Base-by-base conservation (phyloP, 1,139 yeast genomes). In the Suhomyces panamericanus region DNA sequence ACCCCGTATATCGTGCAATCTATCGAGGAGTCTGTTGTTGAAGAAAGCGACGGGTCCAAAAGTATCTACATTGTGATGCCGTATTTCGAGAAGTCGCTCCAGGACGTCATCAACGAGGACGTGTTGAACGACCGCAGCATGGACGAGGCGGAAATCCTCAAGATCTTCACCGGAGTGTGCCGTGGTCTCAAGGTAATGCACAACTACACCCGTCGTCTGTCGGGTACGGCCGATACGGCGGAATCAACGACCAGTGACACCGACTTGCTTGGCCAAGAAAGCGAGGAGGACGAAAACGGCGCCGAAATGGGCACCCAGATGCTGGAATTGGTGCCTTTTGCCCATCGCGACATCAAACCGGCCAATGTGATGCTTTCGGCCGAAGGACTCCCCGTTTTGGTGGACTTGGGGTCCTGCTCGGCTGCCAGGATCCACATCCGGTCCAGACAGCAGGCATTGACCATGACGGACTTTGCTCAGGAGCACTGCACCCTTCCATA, bases 401-500 rank as follows among this genome's bases (percentile, higher is more conserved):
- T 88, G 56, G 97, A 91, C 57, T 69, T 91, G 46, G 96, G 97
- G 3, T 85, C 95, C 11, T 84, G 93, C 58, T 67, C 83, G 2
- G 76, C 73, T 45, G 95, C 96, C 0, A 69, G 86, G 3, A 58
- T 80, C 5, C 58, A 66, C 1, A 71, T 87, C 1, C 69, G 70
- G 24, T 73, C 81, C 1, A 74, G 95, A 43, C 85, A 83, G 38
- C 85, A 85, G 53, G 95, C 96, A 0, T 68, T 88, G 28, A 78
- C 85, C 13, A 66, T 89, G 33, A 93, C 88, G 47, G 96, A 90
- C 57, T 72, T 80, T 59, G 90, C 95, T 5, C 88, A 83, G 49
- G 95, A 87, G 58, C 90, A 87, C 61, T 88, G 96, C 58, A 87
- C 96, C 1, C 68, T 88, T 48, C 93, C 95, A 0, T 91, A 86